Evolutionary conservation across 2,329 filamentous ascomycete genomes (phyloP).

Genomic region (Fusarium vanettenii): DNA sequence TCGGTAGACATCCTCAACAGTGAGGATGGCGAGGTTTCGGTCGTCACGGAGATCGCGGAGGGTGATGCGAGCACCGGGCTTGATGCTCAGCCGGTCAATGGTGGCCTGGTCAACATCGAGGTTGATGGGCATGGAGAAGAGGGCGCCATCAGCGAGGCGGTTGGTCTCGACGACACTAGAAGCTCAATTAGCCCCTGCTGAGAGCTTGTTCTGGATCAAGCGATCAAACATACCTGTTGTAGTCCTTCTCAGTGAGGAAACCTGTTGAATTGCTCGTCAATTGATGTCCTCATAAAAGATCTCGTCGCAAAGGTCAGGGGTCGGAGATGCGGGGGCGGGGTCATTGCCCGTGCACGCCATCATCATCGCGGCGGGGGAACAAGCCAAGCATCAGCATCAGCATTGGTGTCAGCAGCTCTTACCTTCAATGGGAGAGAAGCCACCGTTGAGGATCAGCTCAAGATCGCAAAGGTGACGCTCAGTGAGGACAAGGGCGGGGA

Average conservation of each 20-base stretch:
- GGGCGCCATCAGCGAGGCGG: conserved; percentile 86
- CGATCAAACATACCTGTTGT: conserved; percentile 77
- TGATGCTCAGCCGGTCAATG: conserved; percentile 80
- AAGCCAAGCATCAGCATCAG: neutral
- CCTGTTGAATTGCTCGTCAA: conserved; percentile 62
- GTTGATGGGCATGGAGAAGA: conserved; percentile 98
- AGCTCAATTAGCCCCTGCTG: conserved; percentile 41
- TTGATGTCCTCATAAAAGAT: conserved; percentile 10
- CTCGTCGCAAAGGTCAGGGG: conserved; percentile 18
- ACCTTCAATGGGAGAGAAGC: conserved; percentile 98
- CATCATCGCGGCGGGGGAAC: conserved; percentile 21
- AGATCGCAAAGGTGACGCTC: conserved; percentile 98
- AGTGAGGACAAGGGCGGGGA: conserved; percentile 85
- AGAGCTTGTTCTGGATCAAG: neutral
- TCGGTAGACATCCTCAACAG: conserved; percentile 93
- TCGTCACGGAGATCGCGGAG: conserved; percentile 97
- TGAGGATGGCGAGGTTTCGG: conserved; percentile 94
- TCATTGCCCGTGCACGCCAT: conserved; percentile 28
- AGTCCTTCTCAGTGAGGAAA: conserved; percentile 98
- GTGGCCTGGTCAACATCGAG: conserved; percentile 83
- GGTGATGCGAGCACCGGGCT: conserved; percentile 84
- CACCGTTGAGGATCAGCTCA: conserved; percentile 96
- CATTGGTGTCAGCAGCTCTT: conserved; percentile 48
- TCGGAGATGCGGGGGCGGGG: conserved; percentile 42
- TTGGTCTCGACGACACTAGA: conserved; percentile 86